Evolutionary conservation across 441 rosid species (phyloP).

Genomic region (Biscutella laevigata): DNA sequence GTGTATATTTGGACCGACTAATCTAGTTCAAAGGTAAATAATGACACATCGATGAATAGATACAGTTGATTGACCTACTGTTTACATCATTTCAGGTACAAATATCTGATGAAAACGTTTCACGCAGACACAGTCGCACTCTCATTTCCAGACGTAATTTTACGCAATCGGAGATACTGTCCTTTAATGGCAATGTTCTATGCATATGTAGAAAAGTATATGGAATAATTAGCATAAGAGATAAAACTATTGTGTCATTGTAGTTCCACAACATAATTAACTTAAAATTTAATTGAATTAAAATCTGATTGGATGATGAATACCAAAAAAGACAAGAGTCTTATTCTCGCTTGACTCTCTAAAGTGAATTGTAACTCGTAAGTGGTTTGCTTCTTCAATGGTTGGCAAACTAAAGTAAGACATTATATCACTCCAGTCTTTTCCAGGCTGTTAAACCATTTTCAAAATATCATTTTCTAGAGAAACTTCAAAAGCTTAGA

Average conservation of each 20-base stretch:
- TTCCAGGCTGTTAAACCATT: conserved; percentile 16
- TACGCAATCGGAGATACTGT: not conserved
- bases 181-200: conserved; percentile 16
- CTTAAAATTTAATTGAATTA: not conserved
- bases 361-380: conserved; percentile 14
- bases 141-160: too few relatives aligned
- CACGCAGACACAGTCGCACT: conserved; percentile 19
- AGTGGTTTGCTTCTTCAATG: conserved; percentile 19
- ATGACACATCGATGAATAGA: conserved; percentile 17
- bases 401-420: conserved; percentile 32
- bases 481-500: too few relatives aligned
- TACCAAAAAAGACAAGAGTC: conserved; percentile 27
- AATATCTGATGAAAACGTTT: conserved; percentile 3
- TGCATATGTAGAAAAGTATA: conserved; percentile 8
- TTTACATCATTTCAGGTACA: conserved; percentile 23
- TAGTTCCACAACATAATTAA: not conserved
- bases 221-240: conserved; percentile 8
- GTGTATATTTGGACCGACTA: conserved; percentile 21
- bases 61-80: conserved; percentile 26
- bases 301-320: conserved; percentile 23
- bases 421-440: conserved; percentile 5
- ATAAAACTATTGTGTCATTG: conserved; percentile 5
- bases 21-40: conserved; percentile 20
- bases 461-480: conserved; percentile 14
- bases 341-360: conserved; percentile 27